Percentiles rank a stretch among this genome's conserved stretches.
Evolutionary conservation across 495 filamentous ascomycete genomes (phyloP).

Genomic region (Haplographium delicatum): DNA sequence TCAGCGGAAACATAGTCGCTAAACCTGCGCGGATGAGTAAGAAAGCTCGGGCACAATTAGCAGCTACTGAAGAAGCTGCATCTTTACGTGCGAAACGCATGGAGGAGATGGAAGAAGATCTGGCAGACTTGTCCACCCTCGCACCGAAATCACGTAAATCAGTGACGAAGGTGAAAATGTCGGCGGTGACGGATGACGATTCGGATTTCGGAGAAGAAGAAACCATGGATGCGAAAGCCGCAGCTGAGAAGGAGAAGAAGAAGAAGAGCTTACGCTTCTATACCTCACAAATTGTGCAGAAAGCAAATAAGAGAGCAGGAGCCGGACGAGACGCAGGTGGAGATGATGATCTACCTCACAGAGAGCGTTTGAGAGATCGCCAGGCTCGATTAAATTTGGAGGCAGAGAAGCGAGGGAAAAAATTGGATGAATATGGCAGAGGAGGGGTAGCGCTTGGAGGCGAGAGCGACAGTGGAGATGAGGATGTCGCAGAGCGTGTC

Average conservation of each 20-base stretch:
- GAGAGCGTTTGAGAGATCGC: slow-evolving; percentile 80
- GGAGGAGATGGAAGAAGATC: slow-evolving; percentile 15
- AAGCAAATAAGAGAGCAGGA: slow-evolving; percentile 76
- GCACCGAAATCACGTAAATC: slow-evolving; percentile 19
- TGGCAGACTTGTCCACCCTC: slow-evolving; percentile 38
- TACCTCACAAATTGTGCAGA: slow-evolving; percentile 91
- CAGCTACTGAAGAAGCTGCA: slow-evolving; percentile 9
- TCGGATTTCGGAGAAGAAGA: slow-evolving; percentile 68
- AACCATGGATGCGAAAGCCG: slow-evolving; percentile 40
- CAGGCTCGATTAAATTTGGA: slow-evolving; percentile 79
- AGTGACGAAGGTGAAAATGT: slow-evolving; percentile 2
- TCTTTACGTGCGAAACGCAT: neutral
- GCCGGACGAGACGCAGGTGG: slow-evolving; percentile 81
- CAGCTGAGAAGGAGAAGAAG: slow-evolving; percentile 74
- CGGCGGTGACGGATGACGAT: slow-evolving; percentile 17
- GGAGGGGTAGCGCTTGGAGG: slow-evolving; percentile 45
- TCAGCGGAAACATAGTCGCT: neutral
- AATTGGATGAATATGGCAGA: slow-evolving; percentile 44
- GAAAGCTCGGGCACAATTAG: slow-evolving; percentile 12
- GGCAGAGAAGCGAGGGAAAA: slow-evolving; percentile 76
- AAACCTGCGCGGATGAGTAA: slow-evolving; percentile 13
- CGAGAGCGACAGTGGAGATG: slow-evolving; percentile 59
- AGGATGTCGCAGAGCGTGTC: slow-evolving; percentile 42
- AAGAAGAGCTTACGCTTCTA: slow-evolving; percentile 93
- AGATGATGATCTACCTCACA: slow-evolving; percentile 85